Percentiles rank a stretch among this genome's conserved stretches.
Evolutionary conservation across 2,329 filamentous ascomycete species (phyloP).

Genomic region (Fusarium guadeloupense): DNA sequence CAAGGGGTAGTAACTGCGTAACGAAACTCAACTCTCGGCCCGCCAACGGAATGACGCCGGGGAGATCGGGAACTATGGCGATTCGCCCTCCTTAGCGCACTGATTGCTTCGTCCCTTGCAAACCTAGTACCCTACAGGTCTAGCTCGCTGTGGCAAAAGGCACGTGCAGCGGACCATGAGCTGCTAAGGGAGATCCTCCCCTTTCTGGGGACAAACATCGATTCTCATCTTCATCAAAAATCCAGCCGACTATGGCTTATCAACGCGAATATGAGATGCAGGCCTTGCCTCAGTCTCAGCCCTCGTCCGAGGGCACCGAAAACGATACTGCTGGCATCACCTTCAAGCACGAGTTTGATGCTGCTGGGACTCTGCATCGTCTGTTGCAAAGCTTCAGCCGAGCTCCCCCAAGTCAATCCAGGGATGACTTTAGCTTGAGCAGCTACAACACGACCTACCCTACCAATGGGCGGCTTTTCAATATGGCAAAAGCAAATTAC

Average conservation of each 20-base stretch:
- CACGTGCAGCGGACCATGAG: conserved; percentile 7
- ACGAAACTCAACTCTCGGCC: not conserved
- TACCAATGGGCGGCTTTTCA: conserved; percentile 53
- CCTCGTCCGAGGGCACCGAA: conserved; percentile 6
- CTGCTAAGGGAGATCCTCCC: not conserved
- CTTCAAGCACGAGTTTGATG: not conserved
- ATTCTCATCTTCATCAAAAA: not conserved
- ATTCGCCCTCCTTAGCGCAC: conserved; percentile 1
- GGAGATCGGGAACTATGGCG: not conserved
- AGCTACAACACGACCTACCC: conserved; percentile 16
- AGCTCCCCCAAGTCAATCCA: conserved; percentile 13
- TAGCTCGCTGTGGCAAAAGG: conserved; percentile 12
- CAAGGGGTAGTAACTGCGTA: not conserved
- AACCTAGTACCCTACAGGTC: not conserved
- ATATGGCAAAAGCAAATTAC: conserved; percentile 66
- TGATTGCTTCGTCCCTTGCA: not conserved
- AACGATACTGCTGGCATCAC: not conserved
- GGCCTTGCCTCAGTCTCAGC: conserved; percentile 4
- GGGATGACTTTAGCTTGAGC: conserved; percentile 22
- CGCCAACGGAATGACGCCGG: conserved; percentile 5
- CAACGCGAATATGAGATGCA: conserved; percentile 33
- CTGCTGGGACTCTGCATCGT: not conserved
- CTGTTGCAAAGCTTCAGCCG: conserved; percentile 28
- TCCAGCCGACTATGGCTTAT: conserved; percentile 36
- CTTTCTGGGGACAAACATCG: conserved; percentile 9